Percentiles rank a stretch among this genome's conserved stretches.
Conservation (phyloP, 495 filamentous ascomycete species). For the Penicillium flavigenum region DNA sequence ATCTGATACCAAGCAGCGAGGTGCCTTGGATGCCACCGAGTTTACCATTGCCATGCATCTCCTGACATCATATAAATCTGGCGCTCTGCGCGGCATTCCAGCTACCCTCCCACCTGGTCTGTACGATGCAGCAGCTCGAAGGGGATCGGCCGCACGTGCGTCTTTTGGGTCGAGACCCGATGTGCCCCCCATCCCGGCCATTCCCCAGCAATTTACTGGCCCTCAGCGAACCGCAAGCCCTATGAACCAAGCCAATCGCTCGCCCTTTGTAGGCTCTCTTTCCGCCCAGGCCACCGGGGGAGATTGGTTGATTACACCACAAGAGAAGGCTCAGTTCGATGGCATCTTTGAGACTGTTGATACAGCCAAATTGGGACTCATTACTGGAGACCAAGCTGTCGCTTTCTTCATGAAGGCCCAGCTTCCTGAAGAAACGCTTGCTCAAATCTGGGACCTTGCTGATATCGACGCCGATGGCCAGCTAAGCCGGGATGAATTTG, state of each 20-base stretch:
- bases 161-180: constrained; percentile 49
- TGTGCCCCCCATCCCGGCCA: constrained; percentile 53
- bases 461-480: constrained; percentile 90
- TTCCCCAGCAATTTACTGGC: constrained; percentile 74
- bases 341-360: constrained; percentile 79
- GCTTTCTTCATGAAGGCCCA: constrained; percentile 89
- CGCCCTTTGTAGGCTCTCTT: constrained; percentile 53
- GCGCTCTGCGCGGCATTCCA: constrained; percentile 74
- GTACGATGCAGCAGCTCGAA: constrained; percentile 85
- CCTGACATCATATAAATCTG: constrained; percentile 83
- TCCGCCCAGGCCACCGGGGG: constrained; percentile 64
- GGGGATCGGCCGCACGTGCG: constrained; percentile 51
- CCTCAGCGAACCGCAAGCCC: constrained; percentile 69
- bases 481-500: constrained; percentile 85
- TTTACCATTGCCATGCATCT: constrained; percentile 99
- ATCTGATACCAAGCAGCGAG: constrained; percentile 87
- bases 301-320: constrained; percentile 78
- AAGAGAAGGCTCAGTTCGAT: constrained; percentile 86
- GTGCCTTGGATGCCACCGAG: constrained; percentile 82
- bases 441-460: constrained; percentile 96
- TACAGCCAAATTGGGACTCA: constrained; percentile 71
- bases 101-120: constrained; percentile 78
- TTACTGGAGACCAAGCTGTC: constrained; percentile 94
- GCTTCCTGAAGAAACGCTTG: constrained; percentile 83
- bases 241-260: constrained; percentile 47